Evolutionary conservation across 2,329 filamentous ascomycete genomes (phyloP), one percentile per base, ranked within the genome.

Genomic region (Calycina herbarum): DNA sequence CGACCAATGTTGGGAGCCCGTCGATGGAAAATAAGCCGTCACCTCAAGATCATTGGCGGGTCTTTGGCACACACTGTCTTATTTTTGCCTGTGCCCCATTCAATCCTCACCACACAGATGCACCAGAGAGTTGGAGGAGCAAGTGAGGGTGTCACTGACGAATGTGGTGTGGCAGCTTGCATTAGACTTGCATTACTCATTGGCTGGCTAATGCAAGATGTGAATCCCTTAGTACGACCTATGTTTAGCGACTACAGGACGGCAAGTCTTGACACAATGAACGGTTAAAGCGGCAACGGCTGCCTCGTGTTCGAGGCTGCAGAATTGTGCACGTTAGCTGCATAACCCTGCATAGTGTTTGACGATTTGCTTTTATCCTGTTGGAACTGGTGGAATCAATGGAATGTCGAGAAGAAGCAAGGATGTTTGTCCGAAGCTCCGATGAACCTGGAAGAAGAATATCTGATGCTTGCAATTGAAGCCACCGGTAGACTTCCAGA

Each of bases 401-500:
- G 35, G 35, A 38, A 38, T 38, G 35, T 38, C 35, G 13, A 38
- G 35, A 38, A 15, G 17, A 24, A 5, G 20, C 58, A 45, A 20
- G 58, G 24, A 10, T 27, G 40, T 24, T 35, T 48, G 24, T 51
- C 42, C 29, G 24, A 60, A 38, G 29, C 56, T 48, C 15, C 40
- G 11, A 54, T 38, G 29, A 51, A 31, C 24, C 35, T 38, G 13
- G 24, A 33, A 29, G 5, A 59, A 38, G 38, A 33, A 57, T 40
- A 61, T 63, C 57, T 56, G 24, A 56, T 54, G 45, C 45, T 51
- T 51, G 45, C n/a, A 51, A 51, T 24, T 51, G 20, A 38, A 38
- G 20, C 45, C 61, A 64, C 63, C 70, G 68, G 70, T 69, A 20
- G 59, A 68, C 59, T 72, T 72, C 70, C 69, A 71, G 69, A 72